Conservation (phyloP, 176 grass and related monocot species). For the Puccinellia tenuiflora region DNA sequence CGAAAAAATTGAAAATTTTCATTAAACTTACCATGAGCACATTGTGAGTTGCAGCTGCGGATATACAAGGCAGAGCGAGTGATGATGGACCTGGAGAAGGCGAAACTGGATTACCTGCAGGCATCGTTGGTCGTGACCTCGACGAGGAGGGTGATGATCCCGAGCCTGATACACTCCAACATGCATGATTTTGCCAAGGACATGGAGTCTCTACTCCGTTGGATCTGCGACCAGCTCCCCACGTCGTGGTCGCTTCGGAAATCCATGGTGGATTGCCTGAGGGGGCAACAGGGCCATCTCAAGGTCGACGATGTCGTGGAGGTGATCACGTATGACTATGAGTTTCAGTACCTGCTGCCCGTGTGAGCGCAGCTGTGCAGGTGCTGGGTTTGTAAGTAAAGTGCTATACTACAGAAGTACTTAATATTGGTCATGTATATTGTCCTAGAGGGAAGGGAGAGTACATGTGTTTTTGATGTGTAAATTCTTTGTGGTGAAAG, state of each 20-base stretch:
- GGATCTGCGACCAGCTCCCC: constrained; percentile 83
- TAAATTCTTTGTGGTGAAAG: neutral
- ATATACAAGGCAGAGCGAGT: constrained; percentile 71
- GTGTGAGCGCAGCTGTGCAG: constrained; percentile 15
- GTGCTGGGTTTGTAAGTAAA: neutral
- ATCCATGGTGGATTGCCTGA: constrained; percentile 81
- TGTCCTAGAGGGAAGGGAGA: neutral
- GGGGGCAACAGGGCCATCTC: constrained; percentile 4
- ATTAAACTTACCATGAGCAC: neutral
- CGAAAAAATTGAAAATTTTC: neutral
- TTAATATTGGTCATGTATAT: neutral
- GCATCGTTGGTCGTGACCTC: constrained; percentile 71
- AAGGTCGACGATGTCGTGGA: constrained; percentile 38
- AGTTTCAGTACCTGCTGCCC: constrained; percentile 78
- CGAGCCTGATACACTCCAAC: constrained; percentile 56
- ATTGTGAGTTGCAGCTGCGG: constrained; percentile 36
- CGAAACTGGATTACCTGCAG: constrained; percentile 86
- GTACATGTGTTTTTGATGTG: neutral
- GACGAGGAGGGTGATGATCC: constrained; percentile 58
- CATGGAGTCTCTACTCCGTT: constrained; percentile 47
- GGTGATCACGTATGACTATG: constrained; percentile 54
- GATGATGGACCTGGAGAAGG: constrained; percentile 58
- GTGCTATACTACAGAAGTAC: neutral
- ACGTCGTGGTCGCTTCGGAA: constrained; percentile 88
- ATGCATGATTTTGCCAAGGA: constrained; percentile 70